phyloP scores from a whole-genome alignment of 768 basidiomycete genomes.

The Mycena polygramma region DNA sequence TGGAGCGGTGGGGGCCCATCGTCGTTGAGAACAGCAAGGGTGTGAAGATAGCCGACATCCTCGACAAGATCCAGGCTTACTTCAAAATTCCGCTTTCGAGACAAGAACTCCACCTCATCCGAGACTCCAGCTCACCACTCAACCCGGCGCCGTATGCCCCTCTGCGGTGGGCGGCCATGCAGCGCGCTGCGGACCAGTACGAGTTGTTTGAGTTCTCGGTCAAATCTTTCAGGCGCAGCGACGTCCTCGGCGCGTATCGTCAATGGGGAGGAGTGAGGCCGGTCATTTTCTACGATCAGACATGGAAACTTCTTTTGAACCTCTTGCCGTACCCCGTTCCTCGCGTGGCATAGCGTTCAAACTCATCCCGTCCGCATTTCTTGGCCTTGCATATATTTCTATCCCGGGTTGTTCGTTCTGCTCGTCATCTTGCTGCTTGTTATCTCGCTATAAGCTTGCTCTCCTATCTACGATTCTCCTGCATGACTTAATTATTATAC shows the following conservation, averaged over 20 bases:
- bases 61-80: conserved; percentile 64
- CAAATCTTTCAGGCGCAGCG: conserved; percentile 58
- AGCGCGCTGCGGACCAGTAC: conserved; percentile 54
- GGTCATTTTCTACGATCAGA: conserved; percentile 50
- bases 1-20: conserved; percentile 66
- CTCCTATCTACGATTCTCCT: not conserved
- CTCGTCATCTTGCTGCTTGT: conserved; percentile 4
- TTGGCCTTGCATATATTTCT: not conserved
- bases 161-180: conserved; percentile 45
- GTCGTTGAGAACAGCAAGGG: conserved; percentile 45
- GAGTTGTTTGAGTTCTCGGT: conserved; percentile 57
- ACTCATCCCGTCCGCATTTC: not conserved
- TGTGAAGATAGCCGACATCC: conserved; percentile 59
- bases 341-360: conserved; percentile 20
- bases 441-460: conserved; percentile 23
- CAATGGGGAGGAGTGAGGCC: conserved; percentile 61
- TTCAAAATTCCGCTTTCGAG: conserved; percentile 58
- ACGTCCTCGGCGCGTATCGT: conserved; percentile 61
- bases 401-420: not conserved
- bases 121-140: conserved; percentile 33
- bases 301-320: conserved; percentile 63
- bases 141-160: conserved; percentile 30
- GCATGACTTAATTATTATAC: conserved; percentile 1
- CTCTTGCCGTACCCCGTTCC: conserved; percentile 54
- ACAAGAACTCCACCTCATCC: conserved; percentile 47